Evolutionary conservation across 78 protist species (phyloP), one percentile per base, ranked within the genome.

Genomic region (Dictyostelium citrinum): DNA sequence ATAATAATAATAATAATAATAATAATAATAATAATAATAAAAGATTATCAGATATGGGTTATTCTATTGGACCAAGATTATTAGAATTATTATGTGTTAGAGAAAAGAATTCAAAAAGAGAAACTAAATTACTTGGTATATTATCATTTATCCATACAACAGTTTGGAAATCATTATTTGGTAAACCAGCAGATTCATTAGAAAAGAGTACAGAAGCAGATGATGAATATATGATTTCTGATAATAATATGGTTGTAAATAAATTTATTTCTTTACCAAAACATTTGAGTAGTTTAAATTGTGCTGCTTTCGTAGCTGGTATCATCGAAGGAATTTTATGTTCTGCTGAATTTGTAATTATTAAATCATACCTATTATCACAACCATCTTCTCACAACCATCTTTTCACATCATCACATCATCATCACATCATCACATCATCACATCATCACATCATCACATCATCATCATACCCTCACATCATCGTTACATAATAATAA

Each of bases 291-390:
- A 82, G 88, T 75, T 78, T 97, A 60, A 95, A 95, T 83, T 96
- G 98, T 83, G 97, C 95, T 35, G 91, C 98, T 5, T 97, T 96
- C 43, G 95, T 92, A 22, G 98, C 98, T 20, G 98, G 98, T 35
- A 84, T 97, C 12, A 68, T 96, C 4, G 95, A 95, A 22, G 98
- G 98, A 41, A 81, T 96, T 22, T 77, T 97, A 58, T 96, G 96
- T 79, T 83, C 90, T 7, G 84, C 97, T 2, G 93, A 84, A 43
- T 97, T 97, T 77, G 97, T 96, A 85, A 17, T 92, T 83, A n/a
- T n/a, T n/a, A n/a, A n/a, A n/a, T n/a, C n/a, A n/a, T n/a, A n/a
- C n/a, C n/a, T n/a, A n/a, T n/a, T n/a, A n/a, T n/a, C n/a, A n/a
- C n/a, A n/a, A n/a, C n/a, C n/a, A n/a, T n/a, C n/a, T n/a, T n/a